phyloP scores from a whole-genome alignment of 2,329 filamentous ascomycete species.

The Fusarium ramigenum region DNA sequence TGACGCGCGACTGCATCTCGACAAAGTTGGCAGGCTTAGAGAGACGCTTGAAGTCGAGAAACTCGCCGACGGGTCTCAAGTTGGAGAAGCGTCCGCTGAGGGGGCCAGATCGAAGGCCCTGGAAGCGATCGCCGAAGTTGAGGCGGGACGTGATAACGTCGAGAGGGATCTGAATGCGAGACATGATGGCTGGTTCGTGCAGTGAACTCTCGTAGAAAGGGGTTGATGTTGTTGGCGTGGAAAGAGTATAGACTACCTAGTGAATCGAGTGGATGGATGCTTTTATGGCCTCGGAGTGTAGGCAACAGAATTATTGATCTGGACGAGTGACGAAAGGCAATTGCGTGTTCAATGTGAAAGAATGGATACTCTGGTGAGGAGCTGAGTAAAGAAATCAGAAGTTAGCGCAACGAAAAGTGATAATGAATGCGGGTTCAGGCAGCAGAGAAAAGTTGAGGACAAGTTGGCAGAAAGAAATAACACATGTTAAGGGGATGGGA shows the following conservation, averaged over 20 bases:
- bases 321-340: constrained; percentile 31
- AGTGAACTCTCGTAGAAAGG: constrained; percentile 17
- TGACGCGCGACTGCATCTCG: constrained; percentile 90
- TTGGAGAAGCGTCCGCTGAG: constrained; percentile 88
- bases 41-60: constrained; percentile 93
- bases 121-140: constrained; percentile 86
- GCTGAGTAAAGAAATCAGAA: constrained; percentile 23
- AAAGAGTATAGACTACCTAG: constrained; percentile 6
- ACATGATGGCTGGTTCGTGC: constrained; percentile 63
- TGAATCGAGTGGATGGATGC: constrained; percentile 17
- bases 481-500: constrained; percentile 23
- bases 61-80: constrained; percentile 89
- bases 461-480: constrained; percentile 34
- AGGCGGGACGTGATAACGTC: constrained; percentile 91
- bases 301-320: constrained; percentile 41
- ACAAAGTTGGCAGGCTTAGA: constrained; percentile 93
- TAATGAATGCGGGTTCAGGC: constrained; percentile 18
- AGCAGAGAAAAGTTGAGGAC: constrained; percentile 35
- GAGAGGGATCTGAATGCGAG: constrained; percentile 90
- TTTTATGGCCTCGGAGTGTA: constrained; percentile 33
- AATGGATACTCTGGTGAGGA: constrained; percentile 32
- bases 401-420: constrained; percentile 6
- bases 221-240: constrained; percentile 5
- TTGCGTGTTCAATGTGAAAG: constrained; percentile 35
- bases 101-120: constrained; percentile 81